Base-by-base conservation (phyloP, 805 yeast species). In the Teunomyces tritomae region DNA sequence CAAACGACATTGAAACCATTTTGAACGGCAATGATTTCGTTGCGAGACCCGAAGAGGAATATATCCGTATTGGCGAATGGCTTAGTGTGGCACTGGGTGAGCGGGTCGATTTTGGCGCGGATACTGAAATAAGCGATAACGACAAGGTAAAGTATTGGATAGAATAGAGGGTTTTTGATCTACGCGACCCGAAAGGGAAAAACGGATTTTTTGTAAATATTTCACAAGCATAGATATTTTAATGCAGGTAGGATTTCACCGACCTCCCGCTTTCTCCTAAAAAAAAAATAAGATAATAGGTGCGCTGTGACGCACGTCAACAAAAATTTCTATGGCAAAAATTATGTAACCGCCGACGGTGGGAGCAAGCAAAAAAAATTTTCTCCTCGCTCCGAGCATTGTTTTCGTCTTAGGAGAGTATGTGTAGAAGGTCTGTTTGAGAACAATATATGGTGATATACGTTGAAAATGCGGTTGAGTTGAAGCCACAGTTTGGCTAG, bases 121-220 rank as follows among this genome's bases (percentile, higher is more conserved):
- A 28, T 11, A 44, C 46, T 3, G 20, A 13, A 2, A 24, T 50
- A 7, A 30, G 30, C 7, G 47, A 45, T 5, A 43, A 34, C 10
- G 45, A 46, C 24, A 41, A 40, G 34, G 44, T 46, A 32, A 27
- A 45, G 17, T 53, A 42, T 39, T 53, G 56, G 56, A 40, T 48
- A 5, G 56, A 52, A 29, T 50, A 39, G 28, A 14, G 30, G 14
- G 20, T 11, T 3, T 14, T 16, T n/a, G 14, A 16, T 24, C 16
- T 10, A 4, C 4, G 1, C 30, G 1, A 28, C 30, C 30, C 30
- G 1, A 28, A 28, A 9, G 5, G n/a, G 30, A 7, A 28, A 28
- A 20, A 20, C 24, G 24, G 30, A 11, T 28, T 28, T 28, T 10
- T 32, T 32, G 35, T 32, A 32, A 10, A 32, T 32, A 32, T 6